A percentile compares a stretch with the other conserved stretches of the same genome.
Evolutionary conservation across 345 rosid genomes (phyloP).

Genomic region (Populus deltoides): DNA sequence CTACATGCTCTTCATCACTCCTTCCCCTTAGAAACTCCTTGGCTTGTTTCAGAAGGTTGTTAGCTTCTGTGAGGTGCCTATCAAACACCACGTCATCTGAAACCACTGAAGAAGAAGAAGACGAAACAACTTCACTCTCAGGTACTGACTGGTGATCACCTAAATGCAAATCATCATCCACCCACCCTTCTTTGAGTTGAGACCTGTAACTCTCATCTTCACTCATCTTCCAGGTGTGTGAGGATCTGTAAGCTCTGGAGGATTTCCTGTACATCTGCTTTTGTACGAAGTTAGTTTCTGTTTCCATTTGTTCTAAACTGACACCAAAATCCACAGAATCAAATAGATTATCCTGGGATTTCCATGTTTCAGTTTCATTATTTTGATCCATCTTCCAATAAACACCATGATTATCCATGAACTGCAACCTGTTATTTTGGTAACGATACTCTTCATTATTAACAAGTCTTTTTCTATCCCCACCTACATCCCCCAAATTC

Average conservation of each 20-base stretch:
- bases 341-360: constrained; percentile 33
- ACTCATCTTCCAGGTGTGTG: constrained; percentile 23
- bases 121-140: constrained; percentile 20
- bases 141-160: constrained; percentile 12
- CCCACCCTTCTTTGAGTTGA: constrained; percentile 21
- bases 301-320: constrained; percentile 28
- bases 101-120: constrained; percentile 39
- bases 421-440: constrained; percentile 30
- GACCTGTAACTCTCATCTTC: constrained; percentile 28
- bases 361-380: constrained; percentile 24
- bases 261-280: constrained; percentile 34
- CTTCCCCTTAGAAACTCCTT: constrained; percentile 36
- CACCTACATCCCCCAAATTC: constrained; percentile 14
- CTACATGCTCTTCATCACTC: constrained; percentile 43
- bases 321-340: constrained; percentile 38
- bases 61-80: constrained; percentile 53
- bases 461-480: constrained; percentile 25
- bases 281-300: constrained; percentile 40
- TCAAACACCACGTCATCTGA: constrained; percentile 49
- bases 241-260: constrained; percentile 33
- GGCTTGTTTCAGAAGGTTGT: constrained; percentile 50
- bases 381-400: constrained; percentile 25
- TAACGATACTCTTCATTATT: constrained; percentile 27
- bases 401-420: constrained; percentile 17
- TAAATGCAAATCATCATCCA: constrained; percentile 21